phyloP scores from a whole-genome alignment of 2,329 filamentous ascomycete species.

The Diaporthe citri region DNA sequence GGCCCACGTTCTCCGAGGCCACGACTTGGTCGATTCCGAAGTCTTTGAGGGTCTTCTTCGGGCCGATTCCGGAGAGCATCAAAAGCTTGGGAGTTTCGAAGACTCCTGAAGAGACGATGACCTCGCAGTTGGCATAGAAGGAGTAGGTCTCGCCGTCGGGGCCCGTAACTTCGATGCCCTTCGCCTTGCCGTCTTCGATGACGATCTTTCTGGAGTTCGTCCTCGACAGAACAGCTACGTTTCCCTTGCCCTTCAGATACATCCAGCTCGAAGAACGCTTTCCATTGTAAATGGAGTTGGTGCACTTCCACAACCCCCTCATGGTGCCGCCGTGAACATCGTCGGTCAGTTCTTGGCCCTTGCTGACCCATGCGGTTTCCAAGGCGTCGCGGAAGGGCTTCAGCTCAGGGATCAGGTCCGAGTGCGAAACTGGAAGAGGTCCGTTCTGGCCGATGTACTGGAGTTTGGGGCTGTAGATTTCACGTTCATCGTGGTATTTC shows the following conservation, averaged over 20 bases:
- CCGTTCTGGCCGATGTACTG: constrained; percentile 64
- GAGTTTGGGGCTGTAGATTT: constrained; percentile 58
- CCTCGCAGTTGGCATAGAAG: constrained; percentile 62
- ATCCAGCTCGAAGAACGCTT: constrained; percentile 64
- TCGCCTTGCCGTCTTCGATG: constrained; percentile 59
- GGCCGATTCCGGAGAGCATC: constrained; percentile 74
- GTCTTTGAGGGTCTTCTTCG: constrained; percentile 61
- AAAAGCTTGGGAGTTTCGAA: constrained; percentile 76
- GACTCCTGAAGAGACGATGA: constrained; percentile 63
- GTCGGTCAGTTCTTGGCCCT: constrained; percentile 62
- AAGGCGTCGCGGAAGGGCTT: constrained; percentile 63
- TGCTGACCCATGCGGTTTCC: constrained; percentile 65
- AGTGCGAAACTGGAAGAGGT: constrained; percentile 66
- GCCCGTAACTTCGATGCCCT: constrained; percentile 62
- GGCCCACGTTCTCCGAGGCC: constrained; percentile 72
- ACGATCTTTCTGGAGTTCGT: constrained; percentile 64
- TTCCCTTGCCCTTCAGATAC: constrained; percentile 65
- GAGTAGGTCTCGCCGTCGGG: constrained; percentile 55
- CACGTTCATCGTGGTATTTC: constrained; percentile 68
- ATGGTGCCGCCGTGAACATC: constrained; percentile 69
- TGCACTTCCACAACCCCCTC: constrained; percentile 64
- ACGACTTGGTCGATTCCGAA: constrained; percentile 66
- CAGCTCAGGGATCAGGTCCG: constrained; percentile 66
- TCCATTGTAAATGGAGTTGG: constrained; percentile 70
- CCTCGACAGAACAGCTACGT: constrained; percentile 64